These are phyloP conservation scores for Dianthus caryophyllus DNA, from an alignment of 148 eudicot genomes.

Conservation along the genomic window DNA sequence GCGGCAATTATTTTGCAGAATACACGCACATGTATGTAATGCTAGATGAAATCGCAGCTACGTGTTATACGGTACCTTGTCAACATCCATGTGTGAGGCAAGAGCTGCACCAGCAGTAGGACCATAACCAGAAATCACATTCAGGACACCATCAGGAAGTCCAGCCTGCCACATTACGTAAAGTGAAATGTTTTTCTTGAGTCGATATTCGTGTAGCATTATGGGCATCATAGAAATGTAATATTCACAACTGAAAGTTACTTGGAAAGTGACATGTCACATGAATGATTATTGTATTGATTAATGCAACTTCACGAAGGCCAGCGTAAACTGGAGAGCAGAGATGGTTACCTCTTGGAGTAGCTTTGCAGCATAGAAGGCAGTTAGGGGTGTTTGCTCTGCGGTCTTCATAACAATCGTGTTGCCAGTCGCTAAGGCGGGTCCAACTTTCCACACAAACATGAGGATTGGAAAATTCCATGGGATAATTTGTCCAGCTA, in stretches of 20 bases:
- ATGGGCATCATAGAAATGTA: too few species aligned
- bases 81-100: slow-evolving; percentile 76
- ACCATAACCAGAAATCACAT: slow-evolving; percentile 69
- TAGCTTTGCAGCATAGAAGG: slow-evolving; percentile 53
- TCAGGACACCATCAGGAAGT: slow-evolving; percentile 70
- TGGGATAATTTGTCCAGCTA: slow-evolving; percentile 79
- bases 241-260: too few species aligned
- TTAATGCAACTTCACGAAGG: not conserved
- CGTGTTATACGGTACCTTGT: slow-evolving; percentile 41
- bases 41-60: not conserved
- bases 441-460: slow-evolving; percentile 78
- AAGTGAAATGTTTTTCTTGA: not conserved
- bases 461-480: slow-evolving; percentile 83
- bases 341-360: slow-evolving; percentile 55
- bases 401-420: slow-evolving; percentile 71
- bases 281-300: too few species aligned
- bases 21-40: not conserved
- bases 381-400: slow-evolving; percentile 75
- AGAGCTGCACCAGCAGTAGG: slow-evolving; percentile 77
- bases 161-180: slow-evolving; percentile 54
- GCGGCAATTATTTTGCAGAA: not conserved
- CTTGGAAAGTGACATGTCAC: too few species aligned
- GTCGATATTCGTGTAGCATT: not conserved
- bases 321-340: not conserved
- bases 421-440: slow-evolving; percentile 80